Base-by-base conservation (phyloP, 441 rosid genomes). In the Gossypium aridum region DNA sequence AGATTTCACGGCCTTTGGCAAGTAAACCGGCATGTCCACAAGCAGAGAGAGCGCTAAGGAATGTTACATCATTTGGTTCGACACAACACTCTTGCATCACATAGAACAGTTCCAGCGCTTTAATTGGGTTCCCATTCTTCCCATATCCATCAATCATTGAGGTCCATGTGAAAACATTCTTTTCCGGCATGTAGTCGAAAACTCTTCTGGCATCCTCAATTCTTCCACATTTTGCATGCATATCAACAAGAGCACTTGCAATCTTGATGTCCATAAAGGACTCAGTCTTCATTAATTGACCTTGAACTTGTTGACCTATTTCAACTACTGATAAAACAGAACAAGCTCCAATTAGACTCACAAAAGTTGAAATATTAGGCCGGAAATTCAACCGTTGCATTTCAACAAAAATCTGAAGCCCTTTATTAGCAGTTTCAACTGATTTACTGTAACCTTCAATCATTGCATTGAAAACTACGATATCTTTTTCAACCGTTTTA, bases 121-220 rank as follows among this genome's bases (percentile, higher is more conserved):
- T 82, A 68, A 76, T 69, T 20, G 95, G 86, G 66, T 82, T 80
- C 55, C 97, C 97, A 73, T 90, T 94, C 82, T 89, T 91, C 7
- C 97, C 98, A 64, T 85, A 89, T 20, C 98, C 97, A 86, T 88
- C 98, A 20, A 94, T 92, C 97, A 94, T 83, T 0, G 97, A 94
- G 64, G 96, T 89, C 98, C 98, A 94, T 0, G 97, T 85, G 82
- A 92, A 90, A 47, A 94, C 95, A 63, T 91, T 94, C 82, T 74
- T 92, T 74, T 83, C 80, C 16, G 78, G 79, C 94, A 92, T 91
- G 74, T 80, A 61, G 26, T 88, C 82, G 68, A 94, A 94, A 65
- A 86, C 73, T 67, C 82, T 84, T 62, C 87, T 74, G 16, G 94
- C 95, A 75, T 91, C 88, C 57, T 85, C 83, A 5, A 85, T 79